phyloP scores from a whole-genome alignment of 164 flowering plant species.

The Macadamia integrifolia region DNA sequence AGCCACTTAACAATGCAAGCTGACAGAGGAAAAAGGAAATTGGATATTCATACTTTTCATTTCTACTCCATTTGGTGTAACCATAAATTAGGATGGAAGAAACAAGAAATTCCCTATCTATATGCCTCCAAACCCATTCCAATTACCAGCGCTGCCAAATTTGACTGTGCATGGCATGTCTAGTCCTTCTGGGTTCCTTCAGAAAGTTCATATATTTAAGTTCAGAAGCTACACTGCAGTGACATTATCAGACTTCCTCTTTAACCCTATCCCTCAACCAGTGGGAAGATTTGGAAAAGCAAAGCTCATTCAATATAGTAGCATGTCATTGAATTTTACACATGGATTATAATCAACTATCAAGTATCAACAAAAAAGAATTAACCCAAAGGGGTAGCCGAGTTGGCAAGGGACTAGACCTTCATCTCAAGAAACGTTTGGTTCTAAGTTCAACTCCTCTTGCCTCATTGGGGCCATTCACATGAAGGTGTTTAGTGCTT shows the following conservation, averaged over 20 bases:
- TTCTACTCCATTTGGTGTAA: neutral
- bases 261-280: slow-evolving; percentile 80
- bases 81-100: neutral
- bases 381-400: too few relatives aligned
- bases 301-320: slow-evolving; percentile 66
- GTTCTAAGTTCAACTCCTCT: too few relatives aligned
- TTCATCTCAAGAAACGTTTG: too few relatives aligned
- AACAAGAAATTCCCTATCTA: slow-evolving; percentile 49
- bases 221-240: neutral
- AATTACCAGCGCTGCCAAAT: slow-evolving; percentile 86
- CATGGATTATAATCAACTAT: neutral
- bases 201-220: neutral
- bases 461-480: too few relatives aligned
- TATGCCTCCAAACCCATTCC: slow-evolving; percentile 98
- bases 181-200: slow-evolving; percentile 93
- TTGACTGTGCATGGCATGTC: slow-evolving; percentile 87
- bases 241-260: neutral
- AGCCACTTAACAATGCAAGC: slow-evolving; percentile 97
- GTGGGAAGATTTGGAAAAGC: slow-evolving; percentile 65
- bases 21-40: slow-evolving; percentile 18
- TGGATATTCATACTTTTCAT: neutral
- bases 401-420: too few relatives aligned
- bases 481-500: too few relatives aligned
- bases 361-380: neutral
- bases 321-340: slow-evolving; percentile 33